phyloP scores from a whole-genome alignment of 2,329 filamentous ascomycete species.

The Alternaria arborescens region DNA sequence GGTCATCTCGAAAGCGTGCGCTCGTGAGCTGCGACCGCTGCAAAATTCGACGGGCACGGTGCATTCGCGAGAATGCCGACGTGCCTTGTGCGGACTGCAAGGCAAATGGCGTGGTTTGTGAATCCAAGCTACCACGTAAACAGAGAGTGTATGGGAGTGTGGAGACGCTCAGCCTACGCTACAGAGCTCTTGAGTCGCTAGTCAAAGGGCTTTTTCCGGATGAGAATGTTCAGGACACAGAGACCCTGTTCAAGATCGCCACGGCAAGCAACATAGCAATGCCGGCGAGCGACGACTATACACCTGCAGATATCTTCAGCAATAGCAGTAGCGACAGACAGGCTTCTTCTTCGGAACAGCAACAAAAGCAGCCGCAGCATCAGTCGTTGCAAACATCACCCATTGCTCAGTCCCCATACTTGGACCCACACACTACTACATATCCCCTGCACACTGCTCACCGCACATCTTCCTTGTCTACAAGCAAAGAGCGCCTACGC shows the following conservation, averaged over 20 bases:
- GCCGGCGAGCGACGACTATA: slow-evolving; percentile 42
- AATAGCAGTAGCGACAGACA: slow-evolving; percentile 12
- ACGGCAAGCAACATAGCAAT: slow-evolving; percentile 50
- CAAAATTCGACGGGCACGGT: slow-evolving; percentile 41
- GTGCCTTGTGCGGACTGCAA: slow-evolving; percentile 53
- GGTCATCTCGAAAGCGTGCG: slow-evolving; percentile 37
- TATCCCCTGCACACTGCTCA: slow-evolving; percentile 15
- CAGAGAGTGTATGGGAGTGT: slow-evolving; percentile 58
- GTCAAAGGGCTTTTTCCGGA: slow-evolving; percentile 55
- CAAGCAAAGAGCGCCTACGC: slow-evolving; percentile 10
- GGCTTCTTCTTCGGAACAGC: slow-evolving; percentile 3
- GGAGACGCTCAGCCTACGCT: slow-evolving; percentile 56
- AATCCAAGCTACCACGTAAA: slow-evolving; percentile 56
- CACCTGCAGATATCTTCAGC: slow-evolving; percentile 39
- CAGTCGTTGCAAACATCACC: slow-evolving; percentile 13
- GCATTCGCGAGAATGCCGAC: slow-evolving; percentile 39
- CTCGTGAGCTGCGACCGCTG: slow-evolving; percentile 44
- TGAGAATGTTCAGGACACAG: slow-evolving; percentile 50
- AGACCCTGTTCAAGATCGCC: slow-evolving; percentile 53
- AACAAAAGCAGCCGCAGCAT: slow-evolving; percentile 12
- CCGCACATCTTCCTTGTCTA: slow-evolving; percentile 17
- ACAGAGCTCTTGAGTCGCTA: slow-evolving; percentile 54
- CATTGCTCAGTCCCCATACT: slow-evolving; percentile 2
- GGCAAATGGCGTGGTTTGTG: slow-evolving; percentile 51
- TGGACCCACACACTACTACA: neutral